A percentile compares a stretch with the other conserved stretches of the same genome.
These are phyloP conservation scores for Litchi chinensis DNA, from an alignment of 345 rosid species.

Conservation along the genomic window DNA sequence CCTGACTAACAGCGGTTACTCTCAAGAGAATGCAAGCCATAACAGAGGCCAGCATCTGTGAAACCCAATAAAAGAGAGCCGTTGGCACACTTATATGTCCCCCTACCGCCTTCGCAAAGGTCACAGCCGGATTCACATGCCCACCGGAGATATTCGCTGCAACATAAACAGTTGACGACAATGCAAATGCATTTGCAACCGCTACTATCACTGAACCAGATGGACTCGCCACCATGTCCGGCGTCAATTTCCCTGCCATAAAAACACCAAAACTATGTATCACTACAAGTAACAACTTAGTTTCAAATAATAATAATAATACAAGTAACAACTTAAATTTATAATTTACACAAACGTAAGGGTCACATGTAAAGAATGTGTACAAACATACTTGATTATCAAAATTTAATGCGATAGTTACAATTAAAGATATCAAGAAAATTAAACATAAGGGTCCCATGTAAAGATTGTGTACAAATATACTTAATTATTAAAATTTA, in stretches of 20 bases:
- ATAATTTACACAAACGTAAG: too few relatives aligned
- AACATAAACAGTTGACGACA: constrained; percentile 66
- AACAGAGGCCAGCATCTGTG: constrained; percentile 80
- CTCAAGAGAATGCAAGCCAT: constrained; percentile 78
- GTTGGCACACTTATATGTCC: constrained; percentile 75
- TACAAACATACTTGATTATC: too few relatives aligned
- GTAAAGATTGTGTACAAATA: too few relatives aligned
- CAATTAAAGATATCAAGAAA: too few relatives aligned
- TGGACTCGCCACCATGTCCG: constrained; percentile 53
- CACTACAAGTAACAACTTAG: too few relatives aligned
- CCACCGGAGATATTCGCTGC: constrained; percentile 76
- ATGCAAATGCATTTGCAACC: constrained; percentile 66
- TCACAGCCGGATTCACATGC: constrained; percentile 94
- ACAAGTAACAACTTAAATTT: too few relatives aligned
- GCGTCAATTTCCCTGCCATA: constrained; percentile 66
- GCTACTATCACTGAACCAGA: constrained; percentile 63
- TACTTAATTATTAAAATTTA: too few relatives aligned
- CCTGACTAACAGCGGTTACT: constrained; percentile 61
- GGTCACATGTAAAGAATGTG: neutral
- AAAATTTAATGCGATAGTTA: too few relatives aligned
- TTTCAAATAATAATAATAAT: too few relatives aligned
- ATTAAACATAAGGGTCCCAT: too few relatives aligned
- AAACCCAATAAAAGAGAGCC: constrained; percentile 83
- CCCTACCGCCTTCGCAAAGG: constrained; percentile 78
- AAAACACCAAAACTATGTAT: neutral